These are phyloP conservation scores for Flaveria brownii DNA, from an alignment of 129 eudicot genomes.

Conservation along the genomic window DNA sequence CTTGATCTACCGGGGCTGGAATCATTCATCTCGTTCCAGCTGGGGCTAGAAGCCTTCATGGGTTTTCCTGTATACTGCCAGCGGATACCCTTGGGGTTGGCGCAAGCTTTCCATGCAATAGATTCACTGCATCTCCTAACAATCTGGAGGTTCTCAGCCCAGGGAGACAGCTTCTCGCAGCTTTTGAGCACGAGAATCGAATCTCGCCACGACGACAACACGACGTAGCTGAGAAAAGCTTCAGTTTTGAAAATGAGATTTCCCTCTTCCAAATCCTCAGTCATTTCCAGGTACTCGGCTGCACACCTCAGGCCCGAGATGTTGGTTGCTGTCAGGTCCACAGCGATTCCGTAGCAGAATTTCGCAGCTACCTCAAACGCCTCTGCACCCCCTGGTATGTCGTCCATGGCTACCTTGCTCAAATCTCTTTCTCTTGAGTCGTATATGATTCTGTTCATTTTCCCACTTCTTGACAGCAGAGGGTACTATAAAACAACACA, in stretches of 20 bases:
- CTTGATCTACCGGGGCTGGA: background rate
- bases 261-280: background rate
- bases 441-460: background rate
- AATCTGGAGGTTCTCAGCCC: background rate
- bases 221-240: background rate
- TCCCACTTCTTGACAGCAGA: background rate
- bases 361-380: background rate
- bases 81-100: background rate
- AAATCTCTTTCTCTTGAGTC: background rate
- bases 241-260: background rate
- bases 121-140: conserved; percentile 1
- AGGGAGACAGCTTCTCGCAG: background rate
- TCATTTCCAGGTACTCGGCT: background rate
- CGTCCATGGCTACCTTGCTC: background rate
- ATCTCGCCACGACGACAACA: background rate
- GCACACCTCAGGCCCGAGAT: background rate
- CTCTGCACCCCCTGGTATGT: background rate
- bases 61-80: background rate
- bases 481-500: background rate
- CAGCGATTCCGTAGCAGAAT: background rate
- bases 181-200: background rate
- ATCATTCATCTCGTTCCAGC: background rate
- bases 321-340: background rate
- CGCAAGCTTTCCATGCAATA: background rate
- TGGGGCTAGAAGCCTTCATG: background rate